phyloP scores from a whole-genome alignment of 495 filamentous ascomycete species.

The Lasiosphaeris hirsuta region DNA sequence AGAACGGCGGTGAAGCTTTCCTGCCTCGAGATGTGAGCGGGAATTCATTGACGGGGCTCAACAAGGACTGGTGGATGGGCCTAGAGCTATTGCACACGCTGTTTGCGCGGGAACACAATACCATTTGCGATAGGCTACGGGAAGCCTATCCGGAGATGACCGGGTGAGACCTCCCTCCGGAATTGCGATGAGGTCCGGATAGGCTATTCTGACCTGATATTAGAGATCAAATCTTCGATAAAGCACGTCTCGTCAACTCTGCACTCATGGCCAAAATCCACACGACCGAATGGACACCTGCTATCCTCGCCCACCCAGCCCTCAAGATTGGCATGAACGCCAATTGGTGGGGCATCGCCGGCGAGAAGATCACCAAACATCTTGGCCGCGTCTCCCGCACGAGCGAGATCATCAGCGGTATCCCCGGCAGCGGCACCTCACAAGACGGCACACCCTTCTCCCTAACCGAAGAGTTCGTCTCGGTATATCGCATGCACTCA shows the following conservation, averaged over 20 bases:
- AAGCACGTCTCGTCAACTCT: constrained; percentile 43
- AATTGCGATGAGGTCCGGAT: background rate
- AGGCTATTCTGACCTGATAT: background rate
- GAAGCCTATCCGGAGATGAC: constrained; percentile 31
- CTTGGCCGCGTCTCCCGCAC: constrained; percentile 36
- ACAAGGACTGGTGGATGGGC: constrained; percentile 44
- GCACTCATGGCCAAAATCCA: constrained; percentile 48
- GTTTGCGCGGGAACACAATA: constrained; percentile 44
- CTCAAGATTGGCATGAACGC: constrained; percentile 37
- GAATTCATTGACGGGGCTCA: constrained; percentile 40
- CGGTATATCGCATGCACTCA: constrained; percentile 42
- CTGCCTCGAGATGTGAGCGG: constrained; percentile 34
- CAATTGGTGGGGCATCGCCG: constrained; percentile 46
- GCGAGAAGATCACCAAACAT: constrained; percentile 38
- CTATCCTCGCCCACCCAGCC: constrained; percentile 41
- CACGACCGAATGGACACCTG: constrained; percentile 47
- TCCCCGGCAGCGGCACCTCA: constrained; percentile 38
- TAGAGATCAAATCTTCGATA: constrained; percentile 42
- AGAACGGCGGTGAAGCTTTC: constrained; percentile 26
- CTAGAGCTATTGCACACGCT: constrained; percentile 44
- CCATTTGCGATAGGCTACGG: constrained; percentile 35
- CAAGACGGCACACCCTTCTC: constrained; percentile 36
- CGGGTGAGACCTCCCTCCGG: constrained; percentile 8
- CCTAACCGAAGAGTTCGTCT: constrained; percentile 46
- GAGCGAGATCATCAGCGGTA: constrained; percentile 38